Percentiles rank a stretch among this genome's conserved stretches.
phyloP scores from a whole-genome alignment of 116 monocot species.

The Trichopus zeylanicus region DNA sequence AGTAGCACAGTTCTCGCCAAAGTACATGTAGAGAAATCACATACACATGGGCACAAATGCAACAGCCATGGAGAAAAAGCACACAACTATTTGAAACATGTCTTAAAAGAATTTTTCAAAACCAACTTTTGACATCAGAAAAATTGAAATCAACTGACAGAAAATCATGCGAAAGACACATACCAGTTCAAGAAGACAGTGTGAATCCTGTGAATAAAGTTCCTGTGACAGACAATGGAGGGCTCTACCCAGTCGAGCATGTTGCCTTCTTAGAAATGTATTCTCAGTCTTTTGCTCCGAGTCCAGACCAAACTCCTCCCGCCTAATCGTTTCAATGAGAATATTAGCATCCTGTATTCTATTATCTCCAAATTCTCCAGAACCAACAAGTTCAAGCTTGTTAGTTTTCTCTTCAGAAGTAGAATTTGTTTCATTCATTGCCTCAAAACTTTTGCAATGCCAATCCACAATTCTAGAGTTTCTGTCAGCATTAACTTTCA shows the following conservation, averaged over 20 bases:
- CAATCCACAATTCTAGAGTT: not conserved
- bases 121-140: too few relatives aligned
- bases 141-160: not conserved
- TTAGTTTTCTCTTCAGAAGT: not conserved
- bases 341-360: conserved; percentile 32
- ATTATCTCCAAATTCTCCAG: not conserved
- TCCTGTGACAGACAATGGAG: conserved; percentile 95
- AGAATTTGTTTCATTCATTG: not conserved
- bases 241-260: conserved; percentile 94
- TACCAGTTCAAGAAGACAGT: conserved; percentile 95
- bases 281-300: conserved; percentile 41
- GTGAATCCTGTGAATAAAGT: conserved; percentile 96
- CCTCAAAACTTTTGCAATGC: not conserved
- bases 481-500: not conserved
- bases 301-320: conserved; percentile 89
- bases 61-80: not conserved
- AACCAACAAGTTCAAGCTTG: not conserved
- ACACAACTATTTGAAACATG: too few relatives aligned
- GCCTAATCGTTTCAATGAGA: conserved; percentile 74
- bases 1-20: too few relatives aligned
- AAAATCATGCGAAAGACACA: conserved; percentile 7
- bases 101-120: too few relatives aligned
- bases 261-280: conserved; percentile 75
- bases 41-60: too few relatives aligned
- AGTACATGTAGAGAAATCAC: too few relatives aligned